Conservation (phyloP, 768 basidiomycete genomes). For the Rhizopogon roseolus region DNA sequence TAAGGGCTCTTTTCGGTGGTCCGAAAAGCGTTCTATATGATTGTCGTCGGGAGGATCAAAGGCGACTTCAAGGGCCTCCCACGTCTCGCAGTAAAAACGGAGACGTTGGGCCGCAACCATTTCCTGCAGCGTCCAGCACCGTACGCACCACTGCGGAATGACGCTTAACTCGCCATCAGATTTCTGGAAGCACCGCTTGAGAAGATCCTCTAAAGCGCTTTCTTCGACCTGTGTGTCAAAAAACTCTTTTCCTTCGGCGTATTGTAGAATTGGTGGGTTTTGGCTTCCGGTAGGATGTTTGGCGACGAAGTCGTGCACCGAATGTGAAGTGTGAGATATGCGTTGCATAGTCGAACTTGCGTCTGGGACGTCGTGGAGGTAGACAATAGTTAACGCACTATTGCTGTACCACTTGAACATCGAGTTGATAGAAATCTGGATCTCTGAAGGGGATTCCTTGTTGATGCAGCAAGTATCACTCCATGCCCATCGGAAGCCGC, state of each 20-base stretch:
- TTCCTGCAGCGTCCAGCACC: constrained; percentile 25
- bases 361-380: constrained; percentile 20
- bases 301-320: not conserved
- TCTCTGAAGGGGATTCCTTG: not conserved
- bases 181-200: constrained; percentile 5
- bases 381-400: constrained; percentile 21
- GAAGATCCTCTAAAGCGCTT: constrained; percentile 5
- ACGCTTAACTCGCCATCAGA: not conserved
- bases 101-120: constrained; percentile 21
- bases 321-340: not conserved
- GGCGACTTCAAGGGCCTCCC: constrained; percentile 20
- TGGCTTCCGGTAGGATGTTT: not conserved
- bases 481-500: constrained; percentile 14
- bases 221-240: constrained; percentile 19
- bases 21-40: constrained; percentile 10
- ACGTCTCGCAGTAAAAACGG: constrained; percentile 21
- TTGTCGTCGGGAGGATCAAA: constrained; percentile 2
- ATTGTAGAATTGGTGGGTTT: too few relatives aligned
- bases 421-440: constrained; percentile 21
- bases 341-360: not conserved
- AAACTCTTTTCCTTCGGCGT: constrained; percentile 2
- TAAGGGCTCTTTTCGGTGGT: constrained; percentile 11
- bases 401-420: constrained; percentile 22
- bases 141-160: constrained; percentile 13
- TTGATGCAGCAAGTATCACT: too few relatives aligned